phyloP scores from a whole-genome alignment of 352 stramenopile genomes.

The Pilasporangium apinafurcum region DNA sequence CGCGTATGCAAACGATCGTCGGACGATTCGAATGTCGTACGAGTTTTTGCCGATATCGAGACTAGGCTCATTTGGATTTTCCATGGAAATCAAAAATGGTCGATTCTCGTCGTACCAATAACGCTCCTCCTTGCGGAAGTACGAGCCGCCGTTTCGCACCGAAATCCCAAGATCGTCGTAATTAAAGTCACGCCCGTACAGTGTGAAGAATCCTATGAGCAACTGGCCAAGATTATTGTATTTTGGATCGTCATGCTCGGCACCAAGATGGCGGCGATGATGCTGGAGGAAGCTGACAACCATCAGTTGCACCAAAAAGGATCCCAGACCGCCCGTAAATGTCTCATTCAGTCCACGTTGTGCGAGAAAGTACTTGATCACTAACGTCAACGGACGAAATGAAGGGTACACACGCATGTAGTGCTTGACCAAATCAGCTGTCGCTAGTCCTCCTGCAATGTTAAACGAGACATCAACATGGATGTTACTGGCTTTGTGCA shows the following conservation, averaged over 20 bases:
- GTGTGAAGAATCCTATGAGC: constrained; percentile 93
- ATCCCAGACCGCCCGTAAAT: constrained; percentile 91
- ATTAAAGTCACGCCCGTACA: constrained; percentile 94
- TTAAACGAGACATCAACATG: constrained; percentile 94
- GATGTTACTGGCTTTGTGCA: constrained; percentile 83
- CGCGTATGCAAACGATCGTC: constrained; percentile 88
- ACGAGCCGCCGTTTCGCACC: constrained; percentile 89
- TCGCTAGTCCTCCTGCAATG: constrained; percentile 70
- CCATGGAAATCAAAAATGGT: constrained; percentile 87
- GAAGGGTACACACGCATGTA: constrained; percentile 90
- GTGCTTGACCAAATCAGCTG: constrained; percentile 83
- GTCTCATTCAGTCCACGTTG: constrained; percentile 93
- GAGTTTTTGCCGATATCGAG: constrained; percentile 91
- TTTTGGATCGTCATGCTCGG: constrained; percentile 51
- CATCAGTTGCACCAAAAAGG: constrained; percentile 93
- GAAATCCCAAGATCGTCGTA: constrained; percentile 90
- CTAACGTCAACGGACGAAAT: constrained; percentile 90
- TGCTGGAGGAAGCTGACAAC: constrained; percentile 94
- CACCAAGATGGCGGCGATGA: constrained; percentile 44
- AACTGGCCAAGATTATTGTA: constrained; percentile 90
- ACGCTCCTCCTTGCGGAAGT: constrained; percentile 89
- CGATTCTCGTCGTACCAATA: constrained; percentile 62
- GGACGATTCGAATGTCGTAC: constrained; percentile 89
- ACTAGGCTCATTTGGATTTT: constrained; percentile 92
- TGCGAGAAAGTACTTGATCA: constrained; percentile 95